A percentile compares a stretch with the other conserved stretches of the same genome.
Evolutionary conservation across 2,329 filamentous ascomycete genomes (phyloP).

Genomic region (Aspergillus novofumigatus): DNA sequence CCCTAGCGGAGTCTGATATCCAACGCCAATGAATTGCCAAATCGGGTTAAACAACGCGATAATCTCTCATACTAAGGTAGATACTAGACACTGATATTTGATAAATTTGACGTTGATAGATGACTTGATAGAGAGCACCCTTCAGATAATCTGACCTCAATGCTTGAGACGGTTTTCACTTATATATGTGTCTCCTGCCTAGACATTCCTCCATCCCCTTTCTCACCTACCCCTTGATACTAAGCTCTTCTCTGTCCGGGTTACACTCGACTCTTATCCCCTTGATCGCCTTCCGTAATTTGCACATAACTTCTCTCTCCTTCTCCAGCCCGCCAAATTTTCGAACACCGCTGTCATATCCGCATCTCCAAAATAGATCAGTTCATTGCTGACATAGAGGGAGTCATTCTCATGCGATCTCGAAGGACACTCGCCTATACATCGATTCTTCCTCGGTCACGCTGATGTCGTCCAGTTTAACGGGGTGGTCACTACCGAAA

Average conservation of each 20-base stretch:
- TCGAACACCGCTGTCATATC: conserved; percentile 38
- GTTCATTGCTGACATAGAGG: conserved; percentile 42
- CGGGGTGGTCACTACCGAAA: background rate
- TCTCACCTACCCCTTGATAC: background rate
- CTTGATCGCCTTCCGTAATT: no score
- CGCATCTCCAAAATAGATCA: conserved; percentile 56
- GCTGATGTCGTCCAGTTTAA: no score
- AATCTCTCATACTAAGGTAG: background rate
- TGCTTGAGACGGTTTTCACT: no score
- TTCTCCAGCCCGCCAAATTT: conserved; percentile 8
- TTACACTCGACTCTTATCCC: background rate
- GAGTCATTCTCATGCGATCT: no score
- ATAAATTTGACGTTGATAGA: no score
- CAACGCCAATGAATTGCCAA: background rate
- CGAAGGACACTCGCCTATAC: no score
- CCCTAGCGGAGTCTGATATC: background rate
- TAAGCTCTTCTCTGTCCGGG: no score
- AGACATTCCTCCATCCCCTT: background rate
- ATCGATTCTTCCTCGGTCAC: no score
- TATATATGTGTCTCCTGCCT: no score
- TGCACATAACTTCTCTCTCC: conserved; percentile 9
- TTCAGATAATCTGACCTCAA: no score
- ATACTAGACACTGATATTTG: no score
- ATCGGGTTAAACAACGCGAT: background rate
- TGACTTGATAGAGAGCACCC: no score